Evolutionary conservation across 2,329 filamentous ascomycete genomes (phyloP), one percentile per base, ranked within the genome.

Genomic region (Alternaria dauci): DNA sequence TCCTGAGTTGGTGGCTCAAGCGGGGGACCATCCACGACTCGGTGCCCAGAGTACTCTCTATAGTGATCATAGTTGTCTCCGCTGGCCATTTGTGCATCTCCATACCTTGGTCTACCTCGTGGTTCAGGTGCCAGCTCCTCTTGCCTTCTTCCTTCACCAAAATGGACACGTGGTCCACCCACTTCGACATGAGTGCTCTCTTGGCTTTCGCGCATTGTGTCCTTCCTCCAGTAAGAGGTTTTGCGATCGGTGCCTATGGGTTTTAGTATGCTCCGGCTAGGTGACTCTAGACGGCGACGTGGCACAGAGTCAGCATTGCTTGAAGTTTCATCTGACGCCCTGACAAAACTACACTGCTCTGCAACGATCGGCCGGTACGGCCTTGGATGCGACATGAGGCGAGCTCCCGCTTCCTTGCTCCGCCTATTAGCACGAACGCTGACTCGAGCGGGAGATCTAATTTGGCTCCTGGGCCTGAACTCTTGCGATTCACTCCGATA

Each of bases 121-220:
- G 32, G 20, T 9, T 65, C 60, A 6, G 44, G 18, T 4, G n/a
- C 43, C 20, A 23, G 44, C 39, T 42, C 47, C 2, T 57, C 56
- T 25, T 59, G 51, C 39, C 42, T 51, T 36, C 56, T 42, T 20
- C 70, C 62, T n/a, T 65, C 28, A 28, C 56, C 64, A 44, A 77
- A 78, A 18, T 72, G 74, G 16, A 78, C 76, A 42, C 67, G 67
- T 18, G 69, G 68, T 2, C 69, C 69, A 23, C 70, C 75, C 2
- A 75, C 55, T 60, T 77, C 73, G n/a, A 74, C 74, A 16, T 59
- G 56, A 23, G 65, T 73, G 54, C 72, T 75, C 23, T 74, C 71
- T 5, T 68, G 62, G 36, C 70, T 76, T 6, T 66, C 62, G 23
- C 65, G 65, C 59, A 70, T 59, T 14, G 42, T 59, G 18, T 52